Conservation (phyloP, 306 rosid genomes). For the Phaseolus lunatus region DNA sequence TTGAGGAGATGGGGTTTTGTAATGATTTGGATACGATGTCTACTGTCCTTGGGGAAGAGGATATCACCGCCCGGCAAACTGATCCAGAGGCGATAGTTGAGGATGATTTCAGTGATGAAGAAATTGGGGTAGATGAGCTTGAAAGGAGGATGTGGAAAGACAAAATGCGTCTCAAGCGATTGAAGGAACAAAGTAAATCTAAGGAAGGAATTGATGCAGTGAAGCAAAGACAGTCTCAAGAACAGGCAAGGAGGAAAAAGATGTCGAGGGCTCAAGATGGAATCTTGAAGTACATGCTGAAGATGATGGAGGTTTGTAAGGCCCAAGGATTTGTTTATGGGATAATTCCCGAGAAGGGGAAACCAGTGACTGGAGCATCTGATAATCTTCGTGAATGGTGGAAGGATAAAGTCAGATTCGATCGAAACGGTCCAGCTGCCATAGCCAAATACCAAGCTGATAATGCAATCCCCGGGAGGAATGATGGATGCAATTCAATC, state of each 20-base stretch:
- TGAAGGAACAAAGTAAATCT: constrained; percentile 64
- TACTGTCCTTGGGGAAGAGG: constrained; percentile 58
- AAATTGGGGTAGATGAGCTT: constrained; percentile 70
- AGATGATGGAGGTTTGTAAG: constrained; percentile 89
- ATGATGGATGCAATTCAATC: constrained; percentile 62
- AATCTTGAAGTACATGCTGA: constrained; percentile 83
- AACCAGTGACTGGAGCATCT: constrained; percentile 81
- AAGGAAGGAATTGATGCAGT: constrained; percentile 66
- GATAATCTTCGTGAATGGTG: constrained; percentile 92
- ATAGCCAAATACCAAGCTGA: constrained; percentile 76
- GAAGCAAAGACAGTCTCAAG: constrained; percentile 78
- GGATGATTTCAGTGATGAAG: constrained; percentile 76
- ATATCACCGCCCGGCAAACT: constrained; percentile 48
- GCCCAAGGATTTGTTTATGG: constrained; percentile 92
- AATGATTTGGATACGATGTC: constrained; percentile 65
- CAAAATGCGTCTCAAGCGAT: constrained; percentile 64
- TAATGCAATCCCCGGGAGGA: constrained; percentile 64
- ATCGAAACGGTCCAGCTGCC: constrained; percentile 85
- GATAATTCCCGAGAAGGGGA: constrained; percentile 83
- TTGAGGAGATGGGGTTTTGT: constrained; percentile 65
- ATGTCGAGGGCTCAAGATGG: constrained; percentile 93
- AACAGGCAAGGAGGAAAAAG: constrained; percentile 89
- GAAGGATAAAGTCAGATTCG: constrained; percentile 88
- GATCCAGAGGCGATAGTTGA: constrained; percentile 65
- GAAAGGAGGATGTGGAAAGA: constrained; percentile 86